These are phyloP conservation scores for Penicillium palitans DNA, from an alignment of 2,329 filamentous ascomycete species.

Conservation along the genomic window DNA sequence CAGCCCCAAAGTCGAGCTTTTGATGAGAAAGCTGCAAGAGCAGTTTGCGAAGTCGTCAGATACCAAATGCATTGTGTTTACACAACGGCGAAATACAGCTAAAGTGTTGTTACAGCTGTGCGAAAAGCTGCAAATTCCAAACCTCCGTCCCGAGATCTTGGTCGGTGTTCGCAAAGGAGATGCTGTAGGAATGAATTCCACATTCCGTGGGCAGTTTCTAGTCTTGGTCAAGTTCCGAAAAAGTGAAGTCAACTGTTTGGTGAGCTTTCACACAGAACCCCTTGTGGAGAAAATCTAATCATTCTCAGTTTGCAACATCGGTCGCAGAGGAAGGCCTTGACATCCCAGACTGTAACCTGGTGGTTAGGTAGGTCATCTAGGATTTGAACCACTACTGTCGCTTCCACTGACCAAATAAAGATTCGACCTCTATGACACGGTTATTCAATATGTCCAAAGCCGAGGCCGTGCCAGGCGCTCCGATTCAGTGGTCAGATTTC, in stretches of 20 bases:
- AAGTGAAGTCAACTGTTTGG: constrained; percentile 29
- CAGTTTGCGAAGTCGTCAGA: constrained; percentile 62
- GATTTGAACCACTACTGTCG: background rate
- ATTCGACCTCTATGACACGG: constrained; percentile 84
- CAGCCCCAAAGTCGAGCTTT: constrained; percentile 70
- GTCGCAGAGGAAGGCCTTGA: constrained; percentile 67
- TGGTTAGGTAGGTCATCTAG: constrained; percentile 47
- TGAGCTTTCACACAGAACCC: background rate
- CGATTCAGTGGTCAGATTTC: constrained; percentile 60
- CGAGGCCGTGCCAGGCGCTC: constrained; percentile 78
- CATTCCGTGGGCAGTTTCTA: constrained; percentile 71
- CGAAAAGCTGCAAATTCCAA: constrained; percentile 55
- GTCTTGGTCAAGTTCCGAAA: constrained; percentile 66
- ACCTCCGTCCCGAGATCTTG: constrained; percentile 63
- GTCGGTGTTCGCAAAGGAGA: constrained; percentile 60
- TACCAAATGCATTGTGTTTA: constrained; percentile 82
- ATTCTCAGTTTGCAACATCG: constrained; percentile 57
- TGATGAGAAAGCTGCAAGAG: constrained; percentile 61
- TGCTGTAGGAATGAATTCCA: constrained; percentile 61
- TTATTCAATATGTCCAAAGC: constrained; percentile 95
- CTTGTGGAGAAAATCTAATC: background rate
- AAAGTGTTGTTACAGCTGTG: constrained; percentile 71
- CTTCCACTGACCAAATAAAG: constrained; percentile 40
- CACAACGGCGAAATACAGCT: constrained; percentile 75
- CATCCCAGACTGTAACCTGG: constrained; percentile 66